phyloP scores from a whole-genome alignment of 2,329 filamentous ascomycete genomes.

The Neurospora crassa region DNA sequence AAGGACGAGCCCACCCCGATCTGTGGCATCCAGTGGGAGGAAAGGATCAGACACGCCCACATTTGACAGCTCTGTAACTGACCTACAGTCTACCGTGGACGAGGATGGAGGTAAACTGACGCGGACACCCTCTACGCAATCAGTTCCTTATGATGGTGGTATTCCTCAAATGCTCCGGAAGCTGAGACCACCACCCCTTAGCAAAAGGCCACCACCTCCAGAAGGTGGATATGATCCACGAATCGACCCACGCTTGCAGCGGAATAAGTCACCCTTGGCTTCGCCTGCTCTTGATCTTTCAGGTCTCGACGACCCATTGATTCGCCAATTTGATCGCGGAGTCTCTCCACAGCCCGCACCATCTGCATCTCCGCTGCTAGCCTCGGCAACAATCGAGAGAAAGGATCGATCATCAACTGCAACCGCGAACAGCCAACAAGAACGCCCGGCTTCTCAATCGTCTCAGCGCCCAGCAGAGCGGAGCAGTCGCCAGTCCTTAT shows the following conservation, averaged over 20 bases:
- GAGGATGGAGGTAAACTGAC: conserved; percentile 23
- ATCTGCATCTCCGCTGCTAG: background rate
- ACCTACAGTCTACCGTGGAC: conserved; percentile 43
- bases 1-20: conserved; percentile 43
- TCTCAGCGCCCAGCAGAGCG: background rate
- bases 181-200: conserved; percentile 13
- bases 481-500: background rate
- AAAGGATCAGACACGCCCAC: conserved; percentile 34
- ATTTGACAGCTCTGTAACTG: conserved; percentile 45
- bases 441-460: background rate
- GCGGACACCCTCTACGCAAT: background rate
- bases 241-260: conserved; percentile 22
- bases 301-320: conserved; percentile 19
- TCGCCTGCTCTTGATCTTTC: conserved; percentile 12
- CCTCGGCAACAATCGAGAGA: background rate
- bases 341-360: background rate
- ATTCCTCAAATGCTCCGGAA: background rate
- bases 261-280: conserved; percentile 17
- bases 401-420: background rate
- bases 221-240: conserved; percentile 25
- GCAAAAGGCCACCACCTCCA: conserved; percentile 14
- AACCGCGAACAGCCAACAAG: background rate
- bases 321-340: background rate
- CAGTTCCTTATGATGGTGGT: conserved; percentile 3
- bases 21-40: conserved; percentile 24